These are phyloP conservation scores for Crithidia mellificae DNA, from an alignment of 208 protist genomes.

Conservation along the genomic window DNA sequence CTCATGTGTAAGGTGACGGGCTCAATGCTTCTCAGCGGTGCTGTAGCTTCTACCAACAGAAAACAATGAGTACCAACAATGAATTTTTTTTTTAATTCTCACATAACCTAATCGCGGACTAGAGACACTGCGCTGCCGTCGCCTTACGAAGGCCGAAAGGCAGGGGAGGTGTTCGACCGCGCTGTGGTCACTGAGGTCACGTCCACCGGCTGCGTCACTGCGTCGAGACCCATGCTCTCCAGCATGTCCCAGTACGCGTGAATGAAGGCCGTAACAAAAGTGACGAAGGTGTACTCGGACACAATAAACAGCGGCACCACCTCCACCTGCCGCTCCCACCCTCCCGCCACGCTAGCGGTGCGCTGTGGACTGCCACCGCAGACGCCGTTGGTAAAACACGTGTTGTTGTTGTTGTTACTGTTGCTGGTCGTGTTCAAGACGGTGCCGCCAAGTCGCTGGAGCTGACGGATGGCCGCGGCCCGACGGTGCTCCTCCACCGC, in stretches of 20 bases:
- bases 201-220: slow-evolving; percentile 20
- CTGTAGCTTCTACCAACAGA: too few relatives aligned
- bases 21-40: too few relatives aligned
- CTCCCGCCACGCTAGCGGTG: not conserved
- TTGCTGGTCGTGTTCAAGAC: not conserved
- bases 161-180: not conserved
- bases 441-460: slow-evolving; percentile 15
- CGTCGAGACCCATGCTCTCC: slow-evolving; percentile 46
- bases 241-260: slow-evolving; percentile 63
- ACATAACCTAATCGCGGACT: too few relatives aligned
- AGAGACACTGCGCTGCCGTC: too few relatives aligned
- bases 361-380: not conserved
- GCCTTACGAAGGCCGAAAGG: not conserved
- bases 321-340: slow-evolving; percentile 23
- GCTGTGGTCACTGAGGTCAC: not conserved
- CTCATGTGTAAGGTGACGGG: too few relatives aligned
- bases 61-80: too few relatives aligned
- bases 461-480: slow-evolving; percentile 24
- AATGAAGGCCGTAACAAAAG: slow-evolving; percentile 55
- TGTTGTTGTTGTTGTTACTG: too few relatives aligned
- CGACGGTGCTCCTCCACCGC: slow-evolving; percentile 44
- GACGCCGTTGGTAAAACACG: too few relatives aligned
- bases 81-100: too few relatives aligned
- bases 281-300: slow-evolving; percentile 40
- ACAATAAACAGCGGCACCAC: slow-evolving; percentile 51